Conservation (phyloP, 2,329 filamentous ascomycete genomes). For the Tolypocladium paradoxum region DNA sequence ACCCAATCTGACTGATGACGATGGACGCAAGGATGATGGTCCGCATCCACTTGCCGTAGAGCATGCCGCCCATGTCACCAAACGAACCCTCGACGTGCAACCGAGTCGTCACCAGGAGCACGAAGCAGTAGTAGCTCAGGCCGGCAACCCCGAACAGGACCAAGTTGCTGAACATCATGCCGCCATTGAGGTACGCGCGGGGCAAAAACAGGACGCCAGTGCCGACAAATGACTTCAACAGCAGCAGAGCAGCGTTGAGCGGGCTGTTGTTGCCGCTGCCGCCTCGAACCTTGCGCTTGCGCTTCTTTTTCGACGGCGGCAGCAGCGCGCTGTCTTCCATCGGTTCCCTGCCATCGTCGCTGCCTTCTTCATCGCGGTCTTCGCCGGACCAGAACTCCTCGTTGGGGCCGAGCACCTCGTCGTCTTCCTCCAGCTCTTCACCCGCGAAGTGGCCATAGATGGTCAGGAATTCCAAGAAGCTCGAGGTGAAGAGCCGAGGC, state of each 20-base stretch:
- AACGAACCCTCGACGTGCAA: constrained; percentile 87
- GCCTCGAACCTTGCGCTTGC: constrained; percentile 65
- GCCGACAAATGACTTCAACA: constrained; percentile 96
- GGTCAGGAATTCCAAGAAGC: constrained; percentile 90
- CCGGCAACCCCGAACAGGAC: constrained; percentile 78
- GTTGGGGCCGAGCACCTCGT: constrained; percentile 75
- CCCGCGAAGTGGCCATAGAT: constrained; percentile 96
- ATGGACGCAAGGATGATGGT: constrained; percentile 82
- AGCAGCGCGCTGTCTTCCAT: constrained; percentile 82
- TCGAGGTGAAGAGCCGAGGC: constrained; percentile 67
- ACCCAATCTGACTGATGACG: constrained; percentile 90
- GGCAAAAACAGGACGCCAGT: constrained; percentile 92
- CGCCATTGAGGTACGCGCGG: constrained; percentile 86
- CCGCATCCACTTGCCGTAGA: constrained; percentile 88
- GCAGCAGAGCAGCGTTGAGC: constrained; percentile 67
- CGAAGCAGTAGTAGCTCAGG: constrained; percentile 95
- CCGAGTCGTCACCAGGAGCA: constrained; percentile 79
- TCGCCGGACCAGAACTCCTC: constrained; percentile 84
- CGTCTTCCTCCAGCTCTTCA: constrained; percentile 92
- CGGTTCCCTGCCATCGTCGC: constrained; percentile 62
- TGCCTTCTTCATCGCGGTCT: constrained; percentile 50
- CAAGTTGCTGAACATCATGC: constrained; percentile 92
- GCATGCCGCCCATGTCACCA: constrained; percentile 85
- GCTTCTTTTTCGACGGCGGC: constrained; percentile 60
- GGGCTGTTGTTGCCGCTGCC: constrained; percentile 67